Evolutionary conservation across 1,284 basidiomycete genomes (phyloP).

Genomic region (Tilletia indica): DNA sequence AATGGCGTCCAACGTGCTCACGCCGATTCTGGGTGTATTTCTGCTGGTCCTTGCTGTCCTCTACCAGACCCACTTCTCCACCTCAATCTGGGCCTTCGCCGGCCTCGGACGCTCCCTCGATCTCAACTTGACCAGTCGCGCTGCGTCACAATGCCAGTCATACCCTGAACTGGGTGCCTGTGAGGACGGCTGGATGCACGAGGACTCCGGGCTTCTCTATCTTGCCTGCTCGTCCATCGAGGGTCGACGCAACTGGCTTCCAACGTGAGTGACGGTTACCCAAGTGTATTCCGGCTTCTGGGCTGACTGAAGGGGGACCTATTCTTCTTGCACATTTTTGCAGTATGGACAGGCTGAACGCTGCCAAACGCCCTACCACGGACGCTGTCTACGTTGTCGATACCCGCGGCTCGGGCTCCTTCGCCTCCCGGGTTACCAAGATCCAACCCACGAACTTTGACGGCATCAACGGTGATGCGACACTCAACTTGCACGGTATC

Average conservation of each 20-base stretch:
- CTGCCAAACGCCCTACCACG: conserved; percentile 42
- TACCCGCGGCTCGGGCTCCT: conserved; percentile 61
- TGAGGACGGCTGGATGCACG: conserved; percentile 48
- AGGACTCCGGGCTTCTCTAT: conserved; percentile 64
- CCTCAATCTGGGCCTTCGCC: conserved; percentile 1
- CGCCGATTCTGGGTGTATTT: too few species aligned
- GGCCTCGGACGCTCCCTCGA: not conserved
- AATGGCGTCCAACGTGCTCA: too few species aligned
- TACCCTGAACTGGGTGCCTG: conserved; percentile 36
- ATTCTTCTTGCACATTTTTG: not conserved
- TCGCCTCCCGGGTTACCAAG: conserved; percentile 60
- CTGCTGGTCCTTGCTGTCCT: not conserved
- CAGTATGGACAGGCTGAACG: conserved; percentile 34
- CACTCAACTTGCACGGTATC: conserved; percentile 68
- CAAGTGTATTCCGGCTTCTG: not conserved
- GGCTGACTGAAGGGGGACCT: not conserved
- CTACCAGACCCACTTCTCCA: not conserved
- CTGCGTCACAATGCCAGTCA: conserved; percentile 27
- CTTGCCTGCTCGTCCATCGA: conserved; percentile 67
- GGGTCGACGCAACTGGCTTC: conserved; percentile 65
- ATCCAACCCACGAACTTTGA: conserved; percentile 60
- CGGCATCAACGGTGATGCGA: conserved; percentile 55
- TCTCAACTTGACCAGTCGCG: conserved; percentile 9
- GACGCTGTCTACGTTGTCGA: conserved; percentile 64
- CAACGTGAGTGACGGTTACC: conserved; percentile 38